These are phyloP conservation scores for Allomyces macrogynus DNA, from an alignment of 192 early-diverging fungal genomes.

Conservation along the genomic window DNA sequence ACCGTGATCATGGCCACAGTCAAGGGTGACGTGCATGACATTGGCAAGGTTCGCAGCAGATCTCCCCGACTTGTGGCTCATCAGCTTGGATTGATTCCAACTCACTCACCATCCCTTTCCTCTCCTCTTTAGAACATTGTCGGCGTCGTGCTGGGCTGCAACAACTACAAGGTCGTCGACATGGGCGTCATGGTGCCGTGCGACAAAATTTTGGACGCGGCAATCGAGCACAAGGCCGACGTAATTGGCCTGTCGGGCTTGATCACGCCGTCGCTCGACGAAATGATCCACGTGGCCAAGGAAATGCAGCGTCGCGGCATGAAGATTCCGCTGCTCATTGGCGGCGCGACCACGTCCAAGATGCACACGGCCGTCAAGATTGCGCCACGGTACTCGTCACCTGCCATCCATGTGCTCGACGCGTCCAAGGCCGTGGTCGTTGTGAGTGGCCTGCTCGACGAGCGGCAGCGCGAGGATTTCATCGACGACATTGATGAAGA, in stretches of 20 bases:
- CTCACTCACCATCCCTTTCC: no score
- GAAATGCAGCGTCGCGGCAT: constrained; percentile 73
- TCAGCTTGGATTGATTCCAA: no score
- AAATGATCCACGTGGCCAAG: constrained; percentile 91
- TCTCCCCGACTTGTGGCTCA: no score
- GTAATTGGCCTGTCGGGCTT: constrained; percentile 82
- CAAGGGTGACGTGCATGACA: constrained; percentile 95
- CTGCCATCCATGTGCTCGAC: constrained; percentile 74
- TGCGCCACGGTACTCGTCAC: constrained; percentile 59
- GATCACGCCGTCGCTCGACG: constrained; percentile 88
- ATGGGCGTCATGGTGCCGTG: constrained; percentile 88
- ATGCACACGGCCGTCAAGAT: constrained; percentile 96
- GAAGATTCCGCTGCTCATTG: constrained; percentile 78
- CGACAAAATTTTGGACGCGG: constrained; percentile 77
- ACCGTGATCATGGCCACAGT: constrained; percentile 85
- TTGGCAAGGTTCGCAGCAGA: constrained; percentile 32
- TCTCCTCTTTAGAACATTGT: constrained; percentile 57
- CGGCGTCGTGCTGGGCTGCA: constrained; percentile 89
- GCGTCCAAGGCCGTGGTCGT: constrained; percentile 83
- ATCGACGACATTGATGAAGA: constrained; percentile 74
- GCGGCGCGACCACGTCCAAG: constrained; percentile 87
- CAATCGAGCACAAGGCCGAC: constrained; percentile 74
- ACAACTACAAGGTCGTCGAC: constrained; percentile 89
- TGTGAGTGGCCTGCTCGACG: constrained; percentile 67
- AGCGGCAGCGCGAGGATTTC: constrained; percentile 59